These are phyloP conservation scores for Purshia tridentata DNA, from an alignment of 306 rosid genomes.

Conservation along the genomic window DNA sequence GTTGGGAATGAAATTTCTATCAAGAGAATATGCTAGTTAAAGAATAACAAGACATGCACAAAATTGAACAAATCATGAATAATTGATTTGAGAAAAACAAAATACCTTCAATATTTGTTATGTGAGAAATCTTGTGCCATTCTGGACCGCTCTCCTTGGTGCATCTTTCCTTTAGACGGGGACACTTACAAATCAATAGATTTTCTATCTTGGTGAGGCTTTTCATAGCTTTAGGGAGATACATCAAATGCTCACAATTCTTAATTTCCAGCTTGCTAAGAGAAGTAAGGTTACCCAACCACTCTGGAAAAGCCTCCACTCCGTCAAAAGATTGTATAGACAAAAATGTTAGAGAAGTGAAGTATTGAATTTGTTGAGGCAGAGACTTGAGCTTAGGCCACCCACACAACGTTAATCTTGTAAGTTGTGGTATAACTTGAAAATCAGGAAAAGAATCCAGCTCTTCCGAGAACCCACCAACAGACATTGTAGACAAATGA, in stretches of 20 bases:
- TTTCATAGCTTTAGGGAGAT: background rate
- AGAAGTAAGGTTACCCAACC: background rate
- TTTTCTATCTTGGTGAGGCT: background rate
- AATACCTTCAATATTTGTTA: background rate
- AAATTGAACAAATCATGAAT: too few relatives aligned
- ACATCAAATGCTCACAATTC: background rate
- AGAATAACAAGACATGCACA: too few relatives aligned
- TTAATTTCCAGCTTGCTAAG: background rate
- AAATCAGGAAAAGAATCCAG: background rate
- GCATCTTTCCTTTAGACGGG: background rate
- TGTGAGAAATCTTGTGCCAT: background rate
- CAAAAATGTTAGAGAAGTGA: background rate
- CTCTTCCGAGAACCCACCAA: background rate
- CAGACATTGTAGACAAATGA: background rate
- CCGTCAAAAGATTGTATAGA: accelerated
- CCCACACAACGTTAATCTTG: accelerated
- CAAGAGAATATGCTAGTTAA: too few relatives aligned
- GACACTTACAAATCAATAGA: accelerated
- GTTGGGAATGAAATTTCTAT: too few relatives aligned
- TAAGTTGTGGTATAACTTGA: background rate
- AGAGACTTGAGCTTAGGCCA: background rate
- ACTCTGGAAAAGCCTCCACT: background rate
- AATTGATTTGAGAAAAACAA: too few relatives aligned
- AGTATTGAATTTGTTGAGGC: background rate
- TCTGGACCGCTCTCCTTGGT: background rate